Base-by-base conservation (phyloP, 441 rosid species). In the Brassica balearica region DNA sequence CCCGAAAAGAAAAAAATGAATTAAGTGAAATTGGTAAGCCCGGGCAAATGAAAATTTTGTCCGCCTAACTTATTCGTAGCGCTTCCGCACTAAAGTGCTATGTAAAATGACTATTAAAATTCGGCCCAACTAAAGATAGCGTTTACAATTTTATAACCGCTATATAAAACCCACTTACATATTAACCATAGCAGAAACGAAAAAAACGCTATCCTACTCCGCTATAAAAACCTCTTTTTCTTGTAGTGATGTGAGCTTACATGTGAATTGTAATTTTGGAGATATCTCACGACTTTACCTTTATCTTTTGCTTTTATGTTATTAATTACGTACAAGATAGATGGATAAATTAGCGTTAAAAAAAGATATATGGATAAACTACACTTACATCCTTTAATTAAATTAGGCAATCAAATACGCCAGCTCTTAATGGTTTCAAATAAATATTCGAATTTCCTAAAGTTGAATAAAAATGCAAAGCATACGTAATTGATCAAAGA, bases 361-460 rank as follows among this genome's bases (percentile, higher is more conserved):
- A 25, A 25, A 65, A 29, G 17, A 66, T 66, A 22, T 14, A 71
- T 12, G 5, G 48, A 41, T 38, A 10, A 43, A 43, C 0, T 43
- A 15, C 11, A 38, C 20, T 53, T 55, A 55, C 4, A 55, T 17
- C 60, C 1, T 9, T 55, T 55, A 17, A 55, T 55, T 65, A 59
- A 46, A 59, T n/a, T 27, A 66, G 64, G 58, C 73, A n/a, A 56
- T 71, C 41, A 56, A 58, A 41, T 10, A 43, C 86, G 38, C 38
- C 86, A 87, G 43, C 85, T 82, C 71, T 38, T 65, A 65, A 22
- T 76, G 64, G 51, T 69, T 74, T 82, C 4, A 84, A 85, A 81
- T 74, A 82, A 80, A 82, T 84, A 88, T 90, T 86, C 76, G 69
- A 34, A 80, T 74, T 74, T 67, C 71, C 65, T 61, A 27, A 53